These are phyloP conservation scores for Chalciporus piperatus DNA, from an alignment of 768 basidiomycete genomes.

Conservation along the genomic window DNA sequence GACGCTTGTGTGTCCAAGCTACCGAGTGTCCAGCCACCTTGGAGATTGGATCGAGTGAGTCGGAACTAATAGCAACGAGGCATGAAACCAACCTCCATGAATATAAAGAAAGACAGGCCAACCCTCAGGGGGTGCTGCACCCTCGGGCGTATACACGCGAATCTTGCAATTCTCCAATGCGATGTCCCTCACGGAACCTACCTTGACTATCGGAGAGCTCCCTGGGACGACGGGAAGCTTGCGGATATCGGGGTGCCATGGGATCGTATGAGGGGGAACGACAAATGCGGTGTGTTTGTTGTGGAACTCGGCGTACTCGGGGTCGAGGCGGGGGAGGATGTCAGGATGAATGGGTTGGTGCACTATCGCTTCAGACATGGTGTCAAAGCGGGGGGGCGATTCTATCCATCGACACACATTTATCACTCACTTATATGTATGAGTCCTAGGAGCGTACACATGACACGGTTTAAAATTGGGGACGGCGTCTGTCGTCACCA, in stretches of 20 bases:
- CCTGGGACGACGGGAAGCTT: slow-evolving; percentile 52
- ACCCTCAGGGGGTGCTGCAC: slow-evolving; percentile 44
- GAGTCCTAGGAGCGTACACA: slow-evolving; percentile 1
- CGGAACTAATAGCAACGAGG: background rate
- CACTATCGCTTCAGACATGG: slow-evolving; percentile 14
- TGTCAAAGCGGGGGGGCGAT: background rate
- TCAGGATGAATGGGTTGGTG: slow-evolving; percentile 59
- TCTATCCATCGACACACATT: background rate
- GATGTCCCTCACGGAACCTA: slow-evolving; percentile 52
- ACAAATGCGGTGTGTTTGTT: slow-evolving; percentile 43
- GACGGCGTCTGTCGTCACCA: background rate
- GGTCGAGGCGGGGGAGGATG: slow-evolving; percentile 52
- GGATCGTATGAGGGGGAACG: slow-evolving; percentile 50
- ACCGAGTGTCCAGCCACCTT: slow-evolving; percentile 76
- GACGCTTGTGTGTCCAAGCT: slow-evolving; percentile 56
- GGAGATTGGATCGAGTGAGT: background rate
- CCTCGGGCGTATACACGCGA: slow-evolving; percentile 63
- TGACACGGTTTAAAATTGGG: slow-evolving; percentile 14
- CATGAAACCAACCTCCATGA: slow-evolving; percentile 54
- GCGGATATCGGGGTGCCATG: slow-evolving; percentile 59
- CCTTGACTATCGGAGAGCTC: slow-evolving; percentile 50
- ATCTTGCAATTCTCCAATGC: slow-evolving; percentile 48
- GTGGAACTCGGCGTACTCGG: slow-evolving; percentile 63
- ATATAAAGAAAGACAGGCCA: slow-evolving; percentile 74
- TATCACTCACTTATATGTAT: background rate